Evolutionary conservation across 2,329 filamentous ascomycete genomes (phyloP).

Genomic region (Fusarium coicis): DNA sequence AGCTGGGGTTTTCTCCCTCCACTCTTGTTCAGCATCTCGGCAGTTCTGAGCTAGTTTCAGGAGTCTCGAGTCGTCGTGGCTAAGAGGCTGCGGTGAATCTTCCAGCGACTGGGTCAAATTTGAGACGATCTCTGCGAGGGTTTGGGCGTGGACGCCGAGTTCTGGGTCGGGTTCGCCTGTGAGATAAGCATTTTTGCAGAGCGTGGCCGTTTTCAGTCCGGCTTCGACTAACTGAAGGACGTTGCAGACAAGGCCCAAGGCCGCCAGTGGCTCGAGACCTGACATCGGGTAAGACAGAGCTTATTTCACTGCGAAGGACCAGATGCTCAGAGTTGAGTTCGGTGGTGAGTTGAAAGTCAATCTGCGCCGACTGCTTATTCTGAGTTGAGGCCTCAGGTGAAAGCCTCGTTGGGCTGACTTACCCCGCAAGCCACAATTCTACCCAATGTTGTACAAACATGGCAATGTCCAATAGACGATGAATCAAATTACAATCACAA

Average conservation of each 20-base stretch:
- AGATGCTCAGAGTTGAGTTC: no score
- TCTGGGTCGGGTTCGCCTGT: fast-evolving
- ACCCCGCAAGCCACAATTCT: not conserved
- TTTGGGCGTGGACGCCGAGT: fast-evolving
- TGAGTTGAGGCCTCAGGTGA: not conserved
- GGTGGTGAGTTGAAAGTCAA: fast-evolving
- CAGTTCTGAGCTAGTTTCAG: fast-evolving
- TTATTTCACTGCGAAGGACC: no score
- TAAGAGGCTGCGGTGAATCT: fast-evolving
- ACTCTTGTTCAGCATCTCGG: fast-evolving
- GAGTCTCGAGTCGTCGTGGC: fast-evolving
- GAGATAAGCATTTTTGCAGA: not conserved
- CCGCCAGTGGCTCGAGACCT: not conserved
- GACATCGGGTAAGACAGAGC: no score
- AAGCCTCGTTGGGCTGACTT: not conserved
- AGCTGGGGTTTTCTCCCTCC: not conserved
- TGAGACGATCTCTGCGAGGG: fast-evolving
- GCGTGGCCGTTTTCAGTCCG: fast-evolving
- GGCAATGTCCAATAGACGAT: not conserved
- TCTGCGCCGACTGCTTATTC: no score
- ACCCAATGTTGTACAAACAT: not conserved
- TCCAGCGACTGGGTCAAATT: fast-evolving
- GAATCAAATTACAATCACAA: no score
- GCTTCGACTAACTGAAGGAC: fast-evolving
- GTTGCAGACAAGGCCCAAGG: fast-evolving